phyloP scores from a whole-genome alignment of 2,329 filamentous ascomycete species.

The Alternaria angustiovoidea region DNA sequence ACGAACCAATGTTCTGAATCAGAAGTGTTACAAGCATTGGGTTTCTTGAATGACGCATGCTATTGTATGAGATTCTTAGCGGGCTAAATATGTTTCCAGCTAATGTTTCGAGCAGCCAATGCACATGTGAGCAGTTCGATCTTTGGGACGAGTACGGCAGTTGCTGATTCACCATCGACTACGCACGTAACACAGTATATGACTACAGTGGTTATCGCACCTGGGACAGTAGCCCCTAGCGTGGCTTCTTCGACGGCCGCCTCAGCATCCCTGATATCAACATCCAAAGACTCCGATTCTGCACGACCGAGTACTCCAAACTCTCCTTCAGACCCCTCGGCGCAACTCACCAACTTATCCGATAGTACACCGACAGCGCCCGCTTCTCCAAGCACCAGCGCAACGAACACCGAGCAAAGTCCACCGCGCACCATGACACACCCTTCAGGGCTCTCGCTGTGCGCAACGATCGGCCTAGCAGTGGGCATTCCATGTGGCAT shows the following conservation, averaged over 20 bases:
- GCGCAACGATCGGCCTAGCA: background rate
- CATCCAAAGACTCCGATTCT: background rate
- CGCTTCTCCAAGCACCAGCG: background rate
- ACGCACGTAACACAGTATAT: background rate
- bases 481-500: slow-evolving; percentile 3
- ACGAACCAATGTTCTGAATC: background rate
- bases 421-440: background rate
- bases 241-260: background rate
- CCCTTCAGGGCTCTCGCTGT: background rate
- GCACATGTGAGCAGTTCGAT: background rate
- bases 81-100: background rate
- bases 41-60: background rate
- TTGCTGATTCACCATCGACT: background rate
- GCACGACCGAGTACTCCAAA: background rate
- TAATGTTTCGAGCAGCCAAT: background rate
- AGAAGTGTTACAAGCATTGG: background rate
- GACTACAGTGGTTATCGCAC: background rate
- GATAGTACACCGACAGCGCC: background rate
- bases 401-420: background rate
- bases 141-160: background rate
- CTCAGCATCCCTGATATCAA: background rate
- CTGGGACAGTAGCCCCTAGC: background rate
- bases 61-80: background rate
- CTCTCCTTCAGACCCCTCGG: background rate
- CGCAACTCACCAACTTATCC: background rate